Percentiles rank a stretch among this genome's conserved stretches.
These are phyloP conservation scores for Emmonsiellopsis sp. DNA, from an alignment of 2,329 filamentous ascomycete species.

Conservation along the genomic window DNA sequence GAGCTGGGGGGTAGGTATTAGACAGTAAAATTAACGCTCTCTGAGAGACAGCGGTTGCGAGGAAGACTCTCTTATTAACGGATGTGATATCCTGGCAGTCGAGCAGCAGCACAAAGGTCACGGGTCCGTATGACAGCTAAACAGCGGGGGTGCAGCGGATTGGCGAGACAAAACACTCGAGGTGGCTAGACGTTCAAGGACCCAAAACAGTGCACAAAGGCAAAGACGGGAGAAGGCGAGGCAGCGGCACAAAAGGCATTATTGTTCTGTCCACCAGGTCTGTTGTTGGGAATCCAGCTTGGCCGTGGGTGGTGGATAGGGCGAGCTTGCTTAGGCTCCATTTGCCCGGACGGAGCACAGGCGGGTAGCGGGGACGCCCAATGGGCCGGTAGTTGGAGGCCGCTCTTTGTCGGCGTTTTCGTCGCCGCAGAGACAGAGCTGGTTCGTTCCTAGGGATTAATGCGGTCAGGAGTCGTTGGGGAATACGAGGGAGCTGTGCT, in stretches of 20 bases:
- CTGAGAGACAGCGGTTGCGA: no score
- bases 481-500: no score
- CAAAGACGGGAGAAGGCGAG: background rate
- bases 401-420: background rate
- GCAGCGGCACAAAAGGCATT: no score
- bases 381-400: background rate
- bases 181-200: background rate
- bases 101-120: no score
- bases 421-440: background rate
- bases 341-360: slow-evolving; percentile 7
- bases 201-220: background rate
- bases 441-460: no score
- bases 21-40: background rate
- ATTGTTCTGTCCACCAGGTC: background rate
- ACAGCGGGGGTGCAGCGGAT: background rate
- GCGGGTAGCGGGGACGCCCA: background rate
- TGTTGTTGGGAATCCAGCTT: background rate
- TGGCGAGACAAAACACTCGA: no score
- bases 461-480: no score
- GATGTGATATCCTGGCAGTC: no score
- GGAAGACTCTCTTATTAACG: no score
- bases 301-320: background rate
- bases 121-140: no score
- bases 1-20: background rate
- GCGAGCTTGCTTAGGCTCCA: slow-evolving; percentile 5